Base-by-base conservation (phyloP, 371 early-diverging fungal genomes). In the Circinella minor region DNA sequence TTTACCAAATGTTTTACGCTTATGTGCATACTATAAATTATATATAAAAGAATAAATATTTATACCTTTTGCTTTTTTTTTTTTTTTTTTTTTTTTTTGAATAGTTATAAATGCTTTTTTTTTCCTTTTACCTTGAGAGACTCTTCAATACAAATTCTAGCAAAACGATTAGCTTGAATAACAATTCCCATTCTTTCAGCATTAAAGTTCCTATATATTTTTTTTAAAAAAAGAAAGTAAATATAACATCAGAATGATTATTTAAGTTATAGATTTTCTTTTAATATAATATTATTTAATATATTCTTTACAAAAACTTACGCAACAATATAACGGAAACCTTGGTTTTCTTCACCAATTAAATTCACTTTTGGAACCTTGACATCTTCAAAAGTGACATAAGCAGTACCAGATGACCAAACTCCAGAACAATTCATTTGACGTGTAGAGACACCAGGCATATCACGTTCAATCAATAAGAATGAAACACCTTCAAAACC, bases 121-220 rank as follows among this genome's bases (percentile, higher is more conserved):
- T n/a, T 38, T 17, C 14, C 14, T 37, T 51, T 64, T 73, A 79
- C 79, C 75, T 92, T 92, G 74, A 95, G 75, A 13, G 91, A 82
- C 65, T 96, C 96, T 74, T 95, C 95, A 74, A 90, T 87, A 70
- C 95, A 95, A 13, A 95, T 93, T 73, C 96, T 91, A 20, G 95
- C 89, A 68, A 95, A 89, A 20, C 96, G 90, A 48, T 81, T 94
- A n/a, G 94, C 92, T 78, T 96, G 95, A 76, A 91, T 91, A 39
- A 90, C 86, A 67, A 94, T 92, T 49, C 93, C 93, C 87, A 90
- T 80, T 57, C 90, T 87, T 71, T 94, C 94, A 71, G 90, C 89
- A 71, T 94, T 94, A 66, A 93, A 94, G 81, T 93, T 92, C 51
- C 61, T 65, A 36, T 51, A 36, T 51, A 13, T 43, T 43, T 43